A percentile compares a stretch with the other conserved stretches of the same genome.
phyloP scores from a whole-genome alignment of 78 protist genomes.

The Dictyostelium citrinum region DNA sequence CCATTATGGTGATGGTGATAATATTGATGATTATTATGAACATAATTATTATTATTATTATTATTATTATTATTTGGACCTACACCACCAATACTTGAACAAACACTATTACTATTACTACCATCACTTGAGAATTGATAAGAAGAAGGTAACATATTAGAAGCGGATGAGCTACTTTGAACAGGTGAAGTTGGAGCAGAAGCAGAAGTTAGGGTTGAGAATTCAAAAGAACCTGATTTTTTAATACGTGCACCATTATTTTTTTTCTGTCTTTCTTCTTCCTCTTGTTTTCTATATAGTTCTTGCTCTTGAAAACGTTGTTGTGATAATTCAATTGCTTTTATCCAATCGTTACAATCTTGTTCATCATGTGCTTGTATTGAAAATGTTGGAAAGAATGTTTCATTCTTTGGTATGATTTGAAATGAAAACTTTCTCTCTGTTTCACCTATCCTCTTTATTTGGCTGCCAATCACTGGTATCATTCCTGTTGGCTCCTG shows the following conservation, averaged over 20 bases:
- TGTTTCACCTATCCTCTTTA: slow-evolving; percentile 62
- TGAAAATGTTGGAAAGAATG: slow-evolving; percentile 45
- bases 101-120: background rate
- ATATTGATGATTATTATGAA: background rate
- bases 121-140: background rate
- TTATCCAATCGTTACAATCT: slow-evolving; percentile 60
- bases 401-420: slow-evolving; percentile 34
- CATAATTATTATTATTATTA: background rate
- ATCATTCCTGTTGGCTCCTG: slow-evolving; percentile 75
- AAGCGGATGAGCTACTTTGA: background rate
- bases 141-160: background rate
- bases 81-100: background rate
- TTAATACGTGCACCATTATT: slow-evolving; percentile 49
- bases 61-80: background rate
- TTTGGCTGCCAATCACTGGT: slow-evolving; percentile 62
- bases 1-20: background rate
- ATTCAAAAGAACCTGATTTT: slow-evolving; percentile 63
- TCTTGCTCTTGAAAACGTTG: background rate
- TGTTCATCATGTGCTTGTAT: slow-evolving; percentile 54
- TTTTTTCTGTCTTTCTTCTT: slow-evolving; percentile 12
- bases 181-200: slow-evolving; percentile 65
- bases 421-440: slow-evolving; percentile 53
- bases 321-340: slow-evolving; percentile 40
- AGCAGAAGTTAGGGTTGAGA: slow-evolving; percentile 47
- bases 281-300: background rate